Evolutionary conservation across 1,284 basidiomycete genomes (phyloP), one percentile per base, ranked within the genome.

Genomic region (Cryptococcus hybrid): DNA sequence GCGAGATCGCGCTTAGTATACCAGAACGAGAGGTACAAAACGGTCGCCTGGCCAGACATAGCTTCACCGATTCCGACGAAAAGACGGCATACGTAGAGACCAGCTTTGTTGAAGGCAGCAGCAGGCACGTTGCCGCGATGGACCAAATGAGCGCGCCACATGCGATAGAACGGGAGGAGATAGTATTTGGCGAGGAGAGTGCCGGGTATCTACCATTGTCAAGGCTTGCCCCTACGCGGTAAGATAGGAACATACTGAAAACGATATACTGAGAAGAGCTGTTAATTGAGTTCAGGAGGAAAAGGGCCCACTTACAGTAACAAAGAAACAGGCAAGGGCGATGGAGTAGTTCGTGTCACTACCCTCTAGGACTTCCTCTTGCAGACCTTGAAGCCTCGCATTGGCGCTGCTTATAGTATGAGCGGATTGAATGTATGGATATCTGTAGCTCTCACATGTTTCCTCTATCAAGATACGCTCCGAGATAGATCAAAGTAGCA

Each of bases 1-100:
- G 78, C 75, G 12, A 81, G 63, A 55, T 82, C 80, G 1, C 51
- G 45, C 62, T 78, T 78, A 38, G 68, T 76, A 69, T 80, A 81
- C 73, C 73, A 80, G 59, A 62, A 64, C 38, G 58, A 71, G 8
- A 71, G 56, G 57, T 69, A 68, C 38, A 73, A 61, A 0, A 72
- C 76, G 66, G 77, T 74, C 1, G 74, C 69, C 57, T 77, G 76
- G 15, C 76, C 75, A 48, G 75, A 76, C 53, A 67, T 59, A 2
- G 72, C 66, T 51, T 78, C 75, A 5, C 78, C 78, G 6, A 79
- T 44, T 53, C 79, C 79, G 51, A 80, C 73, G 47, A 79, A 75
- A 5, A 80, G 65, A n/a, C 79, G 68, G 51, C 75, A 78, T 11
- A 76, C 74, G 58, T 65, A 75, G n/a, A 77, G 54, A n/a, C 76